Evolutionary conservation across 192 early-diverging fungal genomes (phyloP), one percentile per base, ranked within the genome.

Genomic region (Fimicolochytrium jonesii): DNA sequence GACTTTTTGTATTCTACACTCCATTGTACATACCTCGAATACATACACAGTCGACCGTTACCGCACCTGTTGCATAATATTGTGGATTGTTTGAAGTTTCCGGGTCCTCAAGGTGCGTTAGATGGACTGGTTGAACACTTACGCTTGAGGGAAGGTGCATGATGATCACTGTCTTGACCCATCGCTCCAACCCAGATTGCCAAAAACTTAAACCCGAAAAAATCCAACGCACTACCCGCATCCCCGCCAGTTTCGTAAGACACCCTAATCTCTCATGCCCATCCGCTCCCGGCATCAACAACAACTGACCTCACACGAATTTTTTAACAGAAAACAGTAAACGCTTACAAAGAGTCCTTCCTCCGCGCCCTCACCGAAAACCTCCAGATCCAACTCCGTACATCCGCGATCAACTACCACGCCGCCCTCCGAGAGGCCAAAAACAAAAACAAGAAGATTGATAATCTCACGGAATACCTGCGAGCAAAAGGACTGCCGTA

Each of bases 321-420:
- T n/a, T 56, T n/a, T n/a, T n/a, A n/a, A n/a, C n/a, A 56, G 54
- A 17, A 15, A n/a, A 42, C 54, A 0, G 32, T 42, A 20, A 47
- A 22, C 20, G 3, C 25, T 2, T 55, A 56, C 37, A 17, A 44
- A 28, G 61, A 64, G 15, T 9, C n/a, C 30, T 64, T 66, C 37
- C 1, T 43, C 45, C 44, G 32, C 9, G 64, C 57, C 43, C 18
- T 62, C 34, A 35, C 45, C 10, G 64, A 61, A 49, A 15, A 22
- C 33, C 22, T 61, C 20, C 64, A 66, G 48, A 44, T 62, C 23
- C 37, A 66, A 26, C 20, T 65, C 3, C 13, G 36, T 48, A 63
- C 9, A 13, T 49, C 64, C 29, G 63, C 54, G 2, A 22, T 63
- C 7, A 43, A 28, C 9, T 65, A 61, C 39, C 63, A 60, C 20